Evolutionary conservation across 495 filamentous ascomycete species (phyloP).

Genomic region (Trichoderma gamsii): DNA sequence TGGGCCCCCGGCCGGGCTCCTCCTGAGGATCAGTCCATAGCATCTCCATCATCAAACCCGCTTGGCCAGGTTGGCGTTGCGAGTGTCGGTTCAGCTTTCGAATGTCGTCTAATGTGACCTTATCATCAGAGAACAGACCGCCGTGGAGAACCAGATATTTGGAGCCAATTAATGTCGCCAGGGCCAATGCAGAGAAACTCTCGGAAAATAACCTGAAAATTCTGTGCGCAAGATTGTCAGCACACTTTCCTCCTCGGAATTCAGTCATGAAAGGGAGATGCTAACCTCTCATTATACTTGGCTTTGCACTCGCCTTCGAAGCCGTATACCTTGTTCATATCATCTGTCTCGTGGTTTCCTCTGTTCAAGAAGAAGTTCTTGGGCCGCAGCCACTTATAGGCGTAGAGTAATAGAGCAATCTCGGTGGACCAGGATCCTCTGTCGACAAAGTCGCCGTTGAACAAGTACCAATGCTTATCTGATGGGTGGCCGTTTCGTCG

Average conservation of each 20-base stretch:
- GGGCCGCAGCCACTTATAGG: constrained; percentile 93
- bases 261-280: constrained; percentile 19
- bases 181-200: constrained; percentile 88
- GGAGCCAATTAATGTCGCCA: constrained; percentile 85
- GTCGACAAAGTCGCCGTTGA: constrained; percentile 99
- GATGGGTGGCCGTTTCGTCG: constrained; percentile 77
- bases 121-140: constrained; percentile 96
- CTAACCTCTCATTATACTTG: constrained; percentile 84
- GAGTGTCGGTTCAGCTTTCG: constrained; percentile 84
- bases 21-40: constrained; percentile 96
- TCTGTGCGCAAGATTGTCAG: constrained; percentile 21
- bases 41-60: constrained; percentile 99
- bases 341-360: constrained; percentile 98
- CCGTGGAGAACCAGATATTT: constrained; percentile 94
- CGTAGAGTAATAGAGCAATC: constrained; percentile 87
- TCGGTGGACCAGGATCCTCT: constrained; percentile 96
- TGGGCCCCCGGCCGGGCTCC: constrained; percentile 78
- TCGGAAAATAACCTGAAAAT: constrained; percentile 98
- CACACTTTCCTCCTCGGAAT: too few species aligned
- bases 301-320: constrained; percentile 98
- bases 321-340: constrained; percentile 98
- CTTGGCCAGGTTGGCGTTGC: constrained; percentile 92
- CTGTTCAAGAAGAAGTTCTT: constrained; percentile 90
- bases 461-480: constrained; percentile 85
- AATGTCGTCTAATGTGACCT: constrained; percentile 85